phyloP scores from a whole-genome alignment of 2,329 filamentous ascomycete genomes.

The Uncinocarpus reesii region DNA sequence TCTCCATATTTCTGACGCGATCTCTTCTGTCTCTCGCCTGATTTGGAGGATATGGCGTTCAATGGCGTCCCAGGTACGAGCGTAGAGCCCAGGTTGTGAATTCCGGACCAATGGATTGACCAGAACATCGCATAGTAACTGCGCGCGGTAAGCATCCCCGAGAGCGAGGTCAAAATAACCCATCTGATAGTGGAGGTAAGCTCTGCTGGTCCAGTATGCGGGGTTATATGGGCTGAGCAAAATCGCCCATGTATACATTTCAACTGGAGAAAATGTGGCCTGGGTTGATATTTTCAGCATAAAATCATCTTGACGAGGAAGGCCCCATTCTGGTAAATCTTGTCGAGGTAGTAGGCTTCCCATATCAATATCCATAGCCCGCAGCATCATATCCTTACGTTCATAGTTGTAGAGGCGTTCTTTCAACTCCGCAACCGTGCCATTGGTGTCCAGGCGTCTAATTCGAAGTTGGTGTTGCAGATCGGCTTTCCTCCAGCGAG shows the following conservation, averaged over 20 bases:
- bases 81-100: conserved; percentile 23
- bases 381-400: conserved; percentile 1
- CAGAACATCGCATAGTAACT: conserved; percentile 27
- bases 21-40: conserved; percentile 7
- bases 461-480: conserved; percentile 17
- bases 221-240: conserved; percentile 30
- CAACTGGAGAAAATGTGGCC: conserved; percentile 20
- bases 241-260: conserved; percentile 32
- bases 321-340: conserved; percentile 24
- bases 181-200: conserved; percentile 28
- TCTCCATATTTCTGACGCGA: conserved; percentile 15
- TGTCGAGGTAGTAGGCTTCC: conserved; percentile 21
- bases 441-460: conserved; percentile 14
- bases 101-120: conserved; percentile 19
- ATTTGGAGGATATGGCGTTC: conserved; percentile 25
- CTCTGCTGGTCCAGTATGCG: conserved; percentile 30
- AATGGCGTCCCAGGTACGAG: conserved; percentile 26
- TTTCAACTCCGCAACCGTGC: conserved; percentile 17
- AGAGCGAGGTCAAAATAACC: conserved; percentile 29
- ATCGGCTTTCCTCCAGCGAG: conserved; percentile 17
- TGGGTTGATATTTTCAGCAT: conserved; percentile 17
- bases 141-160: conserved; percentile 31
- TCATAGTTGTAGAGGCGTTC: conserved; percentile 21
- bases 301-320: conserved; percentile 16
- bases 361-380: conserved; percentile 1